These are phyloP conservation scores for Raffaelea deltoideospora DNA, from an alignment of 2,329 filamentous ascomycete genomes.

Conservation along the genomic window DNA sequence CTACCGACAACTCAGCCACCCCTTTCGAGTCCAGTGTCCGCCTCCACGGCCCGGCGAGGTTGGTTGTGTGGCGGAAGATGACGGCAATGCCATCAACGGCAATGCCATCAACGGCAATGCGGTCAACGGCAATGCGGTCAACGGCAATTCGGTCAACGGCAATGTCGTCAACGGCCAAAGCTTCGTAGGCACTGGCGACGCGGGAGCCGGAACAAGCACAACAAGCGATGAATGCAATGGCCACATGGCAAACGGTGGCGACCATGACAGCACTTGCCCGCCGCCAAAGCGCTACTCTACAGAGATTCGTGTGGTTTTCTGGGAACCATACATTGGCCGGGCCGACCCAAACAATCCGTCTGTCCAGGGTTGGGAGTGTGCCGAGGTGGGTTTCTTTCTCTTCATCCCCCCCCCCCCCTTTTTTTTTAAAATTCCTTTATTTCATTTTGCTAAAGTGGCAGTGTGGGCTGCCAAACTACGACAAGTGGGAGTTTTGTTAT, in stretches of 20 bases:
- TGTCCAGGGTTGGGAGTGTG: background rate
- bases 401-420: background rate
- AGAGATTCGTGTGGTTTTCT: background rate
- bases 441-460: background rate
- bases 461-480: constrained; percentile 1
- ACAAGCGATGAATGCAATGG: too few relatives aligned
- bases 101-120: too few relatives aligned
- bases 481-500: constrained; percentile 1
- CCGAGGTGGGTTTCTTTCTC: background rate
- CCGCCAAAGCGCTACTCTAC: background rate
- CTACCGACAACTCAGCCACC: background rate
- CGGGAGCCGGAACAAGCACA: too few relatives aligned
- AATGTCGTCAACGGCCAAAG: too few relatives aligned
- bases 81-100: background rate
- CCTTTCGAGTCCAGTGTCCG: background rate
- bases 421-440: too few relatives aligned
- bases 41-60: background rate
- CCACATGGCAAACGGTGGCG: too few relatives aligned
- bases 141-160: background rate
- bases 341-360: background rate
- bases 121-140: too few relatives aligned
- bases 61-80: background rate
- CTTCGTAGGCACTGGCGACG: too few relatives aligned
- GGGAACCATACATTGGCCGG: background rate
- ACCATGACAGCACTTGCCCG: too few relatives aligned